Percentiles rank a stretch among this genome's conserved stretches.
Evolutionary conservation across 1,139 yeast species (phyloP).

Genomic region (Komagataea norvegica): DNA sequence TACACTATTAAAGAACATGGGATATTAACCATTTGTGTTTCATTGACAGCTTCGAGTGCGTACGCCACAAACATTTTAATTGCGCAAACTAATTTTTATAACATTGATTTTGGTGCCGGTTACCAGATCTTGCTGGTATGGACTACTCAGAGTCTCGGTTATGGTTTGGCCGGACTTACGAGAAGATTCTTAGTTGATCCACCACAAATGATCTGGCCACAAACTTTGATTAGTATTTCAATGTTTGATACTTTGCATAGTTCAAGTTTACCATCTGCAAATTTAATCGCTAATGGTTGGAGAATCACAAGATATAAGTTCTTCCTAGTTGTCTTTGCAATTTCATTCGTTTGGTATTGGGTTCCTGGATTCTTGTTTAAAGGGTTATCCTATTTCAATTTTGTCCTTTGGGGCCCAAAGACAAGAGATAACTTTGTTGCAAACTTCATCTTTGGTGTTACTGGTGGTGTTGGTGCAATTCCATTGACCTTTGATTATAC

Average conservation of each 20-base stretch:
- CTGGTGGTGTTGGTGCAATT: conserved; percentile 48
- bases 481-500: conserved; percentile 49
- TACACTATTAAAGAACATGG: conserved; percentile 61
- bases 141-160: conserved; percentile 53
- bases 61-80: conserved; percentile 54
- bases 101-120: conserved; percentile 34
- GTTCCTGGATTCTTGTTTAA: conserved; percentile 50
- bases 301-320: conserved; percentile 41
- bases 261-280: conserved; percentile 27
- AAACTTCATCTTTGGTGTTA: conserved; percentile 48
- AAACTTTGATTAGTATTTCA: conserved; percentile 33
- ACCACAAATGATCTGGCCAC: conserved; percentile 39
- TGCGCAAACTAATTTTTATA: conserved; percentile 49
- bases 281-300: conserved; percentile 39
- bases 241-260: conserved; percentile 35
- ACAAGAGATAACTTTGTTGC: conserved; percentile 36
- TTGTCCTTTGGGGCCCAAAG: conserved; percentile 45
- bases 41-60: conserved; percentile 45
- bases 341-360: conserved; percentile 49
- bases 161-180: conserved; percentile 50
- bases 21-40: conserved; percentile 49
- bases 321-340: conserved; percentile 37
- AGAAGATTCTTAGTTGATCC: conserved; percentile 34
- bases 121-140: conserved; percentile 46
- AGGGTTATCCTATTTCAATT: conserved; percentile 48